phyloP scores from a whole-genome alignment of 129 eudicot genomes.

The Helianthus tuberosus region DNA sequence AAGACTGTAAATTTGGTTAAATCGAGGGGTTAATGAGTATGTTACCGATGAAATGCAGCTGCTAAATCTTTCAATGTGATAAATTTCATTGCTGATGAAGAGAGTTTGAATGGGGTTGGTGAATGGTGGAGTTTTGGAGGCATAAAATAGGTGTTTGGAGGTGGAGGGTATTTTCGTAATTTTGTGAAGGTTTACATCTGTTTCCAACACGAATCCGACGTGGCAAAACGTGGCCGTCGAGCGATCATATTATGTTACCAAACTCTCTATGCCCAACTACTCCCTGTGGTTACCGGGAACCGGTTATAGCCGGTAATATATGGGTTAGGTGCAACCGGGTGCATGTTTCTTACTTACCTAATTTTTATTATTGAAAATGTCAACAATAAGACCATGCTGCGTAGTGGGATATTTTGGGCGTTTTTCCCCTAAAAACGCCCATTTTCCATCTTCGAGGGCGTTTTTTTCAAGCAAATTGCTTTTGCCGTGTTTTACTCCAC shows the following conservation, averaged over 20 bases:
- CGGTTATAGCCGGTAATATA: slow-evolving; percentile 20
- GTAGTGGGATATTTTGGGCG: too few relatives aligned
- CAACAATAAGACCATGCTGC: background rate
- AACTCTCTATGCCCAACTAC: slow-evolving; percentile 36
- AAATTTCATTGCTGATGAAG: slow-evolving; percentile 14
- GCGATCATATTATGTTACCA: slow-evolving; percentile 19
- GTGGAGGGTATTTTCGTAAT: slow-evolving; percentile 32
- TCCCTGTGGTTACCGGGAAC: slow-evolving; percentile 9
- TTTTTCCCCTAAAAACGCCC: too few relatives aligned
- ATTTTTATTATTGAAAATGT: background rate
- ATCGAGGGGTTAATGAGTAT: background rate
- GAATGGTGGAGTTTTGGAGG: slow-evolving; percentile 28
- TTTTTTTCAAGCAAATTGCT: too few relatives aligned
- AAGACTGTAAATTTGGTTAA: background rate
- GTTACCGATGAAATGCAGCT: background rate
- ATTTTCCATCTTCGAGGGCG: too few relatives aligned
- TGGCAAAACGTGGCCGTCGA: slow-evolving; percentile 34
- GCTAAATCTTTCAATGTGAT: background rate
- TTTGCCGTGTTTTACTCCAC: too few relatives aligned
- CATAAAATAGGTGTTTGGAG: slow-evolving; percentile 17
- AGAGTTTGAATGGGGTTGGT: slow-evolving; percentile 43
- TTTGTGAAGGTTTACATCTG: background rate
- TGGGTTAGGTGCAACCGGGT: slow-evolving; percentile 18
- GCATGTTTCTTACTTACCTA: slow-evolving; percentile 14
- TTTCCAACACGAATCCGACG: slow-evolving; percentile 33